A percentile compares a stretch with the other conserved stretches of the same genome.
phyloP scores from a whole-genome alignment of 2,329 filamentous ascomycete species.

The Colletotrichum lini region DNA sequence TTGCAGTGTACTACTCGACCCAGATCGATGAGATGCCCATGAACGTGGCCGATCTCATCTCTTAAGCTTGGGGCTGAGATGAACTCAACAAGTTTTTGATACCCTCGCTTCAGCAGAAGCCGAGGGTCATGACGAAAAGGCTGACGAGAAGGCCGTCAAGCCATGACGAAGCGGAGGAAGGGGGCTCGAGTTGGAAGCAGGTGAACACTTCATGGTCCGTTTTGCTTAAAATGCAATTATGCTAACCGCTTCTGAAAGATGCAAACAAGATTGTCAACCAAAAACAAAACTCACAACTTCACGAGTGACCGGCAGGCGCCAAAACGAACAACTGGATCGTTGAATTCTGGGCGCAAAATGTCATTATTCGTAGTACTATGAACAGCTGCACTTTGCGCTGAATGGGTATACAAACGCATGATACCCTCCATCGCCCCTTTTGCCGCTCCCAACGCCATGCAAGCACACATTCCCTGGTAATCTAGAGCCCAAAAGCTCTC shows the following conservation, averaged over 20 bases:
- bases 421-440: slow-evolving; percentile 25
- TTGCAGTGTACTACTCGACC: slow-evolving; percentile 89
- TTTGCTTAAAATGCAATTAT: neutral
- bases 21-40: slow-evolving; percentile 99
- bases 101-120: neutral
- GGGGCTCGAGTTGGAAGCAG: slow-evolving; percentile 37
- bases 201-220: slow-evolving; percentile 18
- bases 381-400: slow-evolving; percentile 29
- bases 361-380: slow-evolving; percentile 37
- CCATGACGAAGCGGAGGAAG: slow-evolving; percentile 42
- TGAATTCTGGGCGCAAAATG: slow-evolving; percentile 8
- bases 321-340: slow-evolving; percentile 1
- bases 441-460: slow-evolving; percentile 10
- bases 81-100: neutral
- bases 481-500: neutral
- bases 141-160: slow-evolving; percentile 29
- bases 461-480: neutral
- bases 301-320: neutral
- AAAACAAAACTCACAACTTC: neutral
- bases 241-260: neutral
- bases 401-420: slow-evolving; percentile 29
- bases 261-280: slow-evolving; percentile 21
- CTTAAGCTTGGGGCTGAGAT: slow-evolving; percentile 52
- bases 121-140: neutral
- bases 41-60: slow-evolving; percentile 81